Base-by-base conservation (phyloP, 192 early-diverging fungal genomes). In the Backusella morwellensis region DNA sequence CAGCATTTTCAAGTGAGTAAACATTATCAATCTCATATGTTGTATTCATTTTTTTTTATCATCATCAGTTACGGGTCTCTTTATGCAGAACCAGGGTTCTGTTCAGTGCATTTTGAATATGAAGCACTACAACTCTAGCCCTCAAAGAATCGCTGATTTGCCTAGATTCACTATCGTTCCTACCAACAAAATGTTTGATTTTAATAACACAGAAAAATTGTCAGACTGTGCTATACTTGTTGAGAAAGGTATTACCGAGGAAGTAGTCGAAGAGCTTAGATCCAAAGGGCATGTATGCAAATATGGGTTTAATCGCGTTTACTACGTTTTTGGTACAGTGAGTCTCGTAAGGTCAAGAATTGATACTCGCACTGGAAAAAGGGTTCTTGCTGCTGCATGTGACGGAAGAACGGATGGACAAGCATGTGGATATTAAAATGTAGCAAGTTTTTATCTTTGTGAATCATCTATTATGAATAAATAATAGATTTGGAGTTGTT, bases 81-180 rank as follows among this genome's bases (percentile, higher is more conserved):
- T 87, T 77, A 92, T 91, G 87, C 94, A 95, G 79, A 93, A 93
- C 21, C 93, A 94, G 82, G 93, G 93, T 15, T 92, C 94, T 41
- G 79, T 94, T 3, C 94, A 95, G 83, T 89, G 91, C 7, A 81
- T 95, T 72, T 68, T 94, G 42, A 93, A 93, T 73, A 80, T 91
- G 23, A 66, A 89, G 38, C 84, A 86, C 72, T 89, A 88, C 59
- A 78, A 81, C 4, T 84, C 86, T 73, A 82, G 82, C 52, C 87
- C 90, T 54, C 94, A 95, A 80, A 76, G 72, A 3, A 14, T 44
- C 9, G 88, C 91, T n/a, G 77, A 95, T 78, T 72, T 82, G 1
- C 91, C 91, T 70, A 83, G 94, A 47, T 82, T 94, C 66, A 89
- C 88, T 80, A 86, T 94, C 59, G 76, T 75, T 1, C 84, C 90